These are phyloP conservation scores for Zasmidium citrigriseum DNA, from an alignment of 2,329 filamentous ascomycete species.

Conservation along the genomic window DNA sequence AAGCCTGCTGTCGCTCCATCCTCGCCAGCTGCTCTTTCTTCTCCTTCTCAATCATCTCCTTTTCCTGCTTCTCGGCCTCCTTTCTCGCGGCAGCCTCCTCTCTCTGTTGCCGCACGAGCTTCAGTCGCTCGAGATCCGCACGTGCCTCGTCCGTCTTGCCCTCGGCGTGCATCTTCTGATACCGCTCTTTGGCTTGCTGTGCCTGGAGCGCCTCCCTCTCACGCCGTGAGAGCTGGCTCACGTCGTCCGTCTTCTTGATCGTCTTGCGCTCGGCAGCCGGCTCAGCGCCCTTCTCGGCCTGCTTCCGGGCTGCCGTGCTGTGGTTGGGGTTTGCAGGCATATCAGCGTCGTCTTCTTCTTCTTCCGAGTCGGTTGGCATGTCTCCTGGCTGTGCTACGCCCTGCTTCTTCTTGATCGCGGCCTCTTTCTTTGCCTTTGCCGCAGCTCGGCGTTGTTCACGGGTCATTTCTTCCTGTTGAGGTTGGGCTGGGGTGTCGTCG, in stretches of 20 bases:
- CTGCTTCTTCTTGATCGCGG: conserved; percentile 75
- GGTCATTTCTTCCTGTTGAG: conserved; percentile 59
- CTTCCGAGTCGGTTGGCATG: conserved; percentile 67
- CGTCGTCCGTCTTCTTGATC: conserved; percentile 57
- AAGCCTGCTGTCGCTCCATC: conserved; percentile 48
- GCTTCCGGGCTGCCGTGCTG: conserved; percentile 65
- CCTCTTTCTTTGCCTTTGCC: conserved; percentile 88
- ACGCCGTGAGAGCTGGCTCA: conserved; percentile 62
- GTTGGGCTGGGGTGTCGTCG: conserved; percentile 39
- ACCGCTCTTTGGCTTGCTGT: conserved; percentile 83
- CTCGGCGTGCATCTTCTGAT: conserved; percentile 86
- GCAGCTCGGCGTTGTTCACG: conserved; percentile 86
- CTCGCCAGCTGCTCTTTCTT: conserved; percentile 52
- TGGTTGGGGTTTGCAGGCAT: conserved; percentile 94
- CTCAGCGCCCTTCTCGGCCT: conserved; percentile 60
- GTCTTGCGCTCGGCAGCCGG: conserved; percentile 51
- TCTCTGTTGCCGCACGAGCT: conserved; percentile 79
- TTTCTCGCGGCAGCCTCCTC: conserved; percentile 81
- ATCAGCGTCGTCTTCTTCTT: conserved; percentile 59
- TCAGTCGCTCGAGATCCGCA: conserved; percentile 81
- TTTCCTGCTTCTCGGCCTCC: conserved; percentile 63
- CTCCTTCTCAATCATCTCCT: conserved; percentile 57
- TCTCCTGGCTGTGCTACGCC: conserved; percentile 79
- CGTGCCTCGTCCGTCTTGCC: conserved; percentile 97
- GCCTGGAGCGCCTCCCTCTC: conserved; percentile 82